These are phyloP conservation scores for Stereum hirsutum DNA, from an alignment of 1,284 basidiomycete genomes.

Conservation along the genomic window DNA sequence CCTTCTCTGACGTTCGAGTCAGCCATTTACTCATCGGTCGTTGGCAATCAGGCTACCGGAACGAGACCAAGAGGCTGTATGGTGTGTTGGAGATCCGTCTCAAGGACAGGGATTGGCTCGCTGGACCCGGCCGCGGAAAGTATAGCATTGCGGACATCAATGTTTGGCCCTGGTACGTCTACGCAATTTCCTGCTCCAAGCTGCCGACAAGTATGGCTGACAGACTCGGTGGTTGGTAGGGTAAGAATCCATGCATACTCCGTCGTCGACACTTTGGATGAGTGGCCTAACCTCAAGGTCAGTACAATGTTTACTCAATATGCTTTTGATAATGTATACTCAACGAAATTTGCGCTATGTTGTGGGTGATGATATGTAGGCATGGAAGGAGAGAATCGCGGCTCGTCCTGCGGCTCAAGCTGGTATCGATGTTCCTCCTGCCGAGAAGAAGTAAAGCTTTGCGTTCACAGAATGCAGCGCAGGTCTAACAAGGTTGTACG, in stretches of 20 bases:
- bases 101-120: conserved; percentile 55
- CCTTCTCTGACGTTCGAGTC: neutral
- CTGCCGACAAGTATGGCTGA: conserved; percentile 13
- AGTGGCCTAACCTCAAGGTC: conserved; percentile 24
- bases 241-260: conserved; percentile 32
- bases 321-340: neutral
- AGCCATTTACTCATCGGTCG: neutral
- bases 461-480: neutral
- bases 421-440: neutral
- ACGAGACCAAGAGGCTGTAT: conserved; percentile 75
- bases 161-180: conserved; percentile 39
- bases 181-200: neutral
- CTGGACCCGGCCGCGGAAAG: conserved; percentile 54
- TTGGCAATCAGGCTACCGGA: conserved; percentile 44
- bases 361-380: too few species aligned
- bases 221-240: conserved; percentile 24
- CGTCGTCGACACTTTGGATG: conserved; percentile 39
- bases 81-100: conserved; percentile 69
- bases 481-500: neutral
- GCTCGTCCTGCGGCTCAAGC: neutral
- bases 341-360: neutral
- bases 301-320: too few species aligned
- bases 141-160: conserved; percentile 65
- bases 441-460: neutral
- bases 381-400: too few species aligned